Conservation (phyloP, 208 protist genomes). For the Leishmania major region DNA sequence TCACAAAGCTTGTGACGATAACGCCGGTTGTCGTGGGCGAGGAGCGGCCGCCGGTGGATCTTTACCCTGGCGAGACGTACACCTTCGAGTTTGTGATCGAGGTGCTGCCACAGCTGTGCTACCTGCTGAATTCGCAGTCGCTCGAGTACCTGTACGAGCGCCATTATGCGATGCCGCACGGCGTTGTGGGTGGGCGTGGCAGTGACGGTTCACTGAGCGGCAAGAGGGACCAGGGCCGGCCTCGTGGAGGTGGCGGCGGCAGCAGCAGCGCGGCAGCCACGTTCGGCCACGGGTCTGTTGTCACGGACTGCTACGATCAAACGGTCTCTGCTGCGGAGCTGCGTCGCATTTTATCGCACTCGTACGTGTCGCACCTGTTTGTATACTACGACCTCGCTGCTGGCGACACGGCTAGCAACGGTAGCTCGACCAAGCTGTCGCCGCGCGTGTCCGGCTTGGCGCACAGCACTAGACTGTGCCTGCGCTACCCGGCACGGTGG, state of each 20-base stretch:
- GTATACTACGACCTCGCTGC: conserved; percentile 55
- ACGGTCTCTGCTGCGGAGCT: conserved; percentile 49
- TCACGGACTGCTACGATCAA: conserved; percentile 38
- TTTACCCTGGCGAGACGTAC: conserved; percentile 73
- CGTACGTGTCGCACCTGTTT: conserved; percentile 67
- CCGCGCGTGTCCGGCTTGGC: conserved; percentile 4
- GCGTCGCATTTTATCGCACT: conserved; percentile 45
- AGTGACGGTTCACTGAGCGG: conserved; percentile 6
- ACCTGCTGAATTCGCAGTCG: conserved; percentile 62
- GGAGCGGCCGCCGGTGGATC: conserved; percentile 50
- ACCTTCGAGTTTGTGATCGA: conserved; percentile 82
- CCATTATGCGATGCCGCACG: conserved; percentile 32
- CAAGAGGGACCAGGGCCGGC: conserved; percentile 5
- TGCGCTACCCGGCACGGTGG: conserved; percentile 52
- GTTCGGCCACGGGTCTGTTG: conserved; percentile 22
- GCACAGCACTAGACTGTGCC: conserved; percentile 27
- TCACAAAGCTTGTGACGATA: conserved; percentile 57
- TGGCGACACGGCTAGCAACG: conserved; percentile 2
- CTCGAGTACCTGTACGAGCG: conserved; percentile 63
- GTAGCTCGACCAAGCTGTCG: neutral
- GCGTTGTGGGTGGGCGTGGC: neutral
- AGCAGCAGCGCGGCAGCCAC: conserved; percentile 12
- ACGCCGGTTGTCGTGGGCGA: conserved; percentile 67
- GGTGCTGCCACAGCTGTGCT: conserved; percentile 73
- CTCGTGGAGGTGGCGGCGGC: conserved; percentile 4